Evolutionary conservation across 2,329 filamentous ascomycete genomes (phyloP), one percentile per base, ranked within the genome.

Genomic region (Elsinoe necatrix): DNA sequence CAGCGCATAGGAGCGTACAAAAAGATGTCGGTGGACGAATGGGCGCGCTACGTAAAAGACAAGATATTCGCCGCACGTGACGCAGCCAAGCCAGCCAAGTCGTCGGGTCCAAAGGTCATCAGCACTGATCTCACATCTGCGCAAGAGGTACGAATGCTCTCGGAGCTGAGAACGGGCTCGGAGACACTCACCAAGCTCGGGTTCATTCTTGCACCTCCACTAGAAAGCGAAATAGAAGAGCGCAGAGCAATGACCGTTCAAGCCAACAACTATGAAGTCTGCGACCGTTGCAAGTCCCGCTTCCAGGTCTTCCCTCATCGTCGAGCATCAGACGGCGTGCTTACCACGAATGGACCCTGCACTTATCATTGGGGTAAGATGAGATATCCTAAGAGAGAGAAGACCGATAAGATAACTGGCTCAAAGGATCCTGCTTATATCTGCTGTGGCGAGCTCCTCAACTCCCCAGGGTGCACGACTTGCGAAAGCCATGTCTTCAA

Each of bases 221-320:
- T 80, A 0, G 74, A 80, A 0, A 77, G 79, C 6, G 85, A 89
- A 16, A 80, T 96, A 16, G 74, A 80, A 54, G 77, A 79, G 52
- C 85, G 89, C 0, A 80, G 75, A 31, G 77, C 80, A 42, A 89
- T 84, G 0, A 77, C 89, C 0, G 75, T 81, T 48, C 77, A 82
- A 6, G 81, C 86, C 11, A 80, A 82, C 54, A 88, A 88, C 48
- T 95, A 85, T 78, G 93, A 98, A 72, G 79, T 83, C 51, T 98
- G 93, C 65, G 91, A 95, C 65, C 85, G 93, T 18, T 98, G 93
- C 71, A 78, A 78, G 41, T 83, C 83, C 31, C 84, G 92, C 20
- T 98, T 98, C 66, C 89, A 95, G 66, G 89, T 95, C 2, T 97
- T 95, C 62, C 89, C 91, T 0, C 89, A 90, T 2, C 83, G 92